phyloP scores from a whole-genome alignment of 495 filamentous ascomycete genomes.

The Tirmania nivea region DNA sequence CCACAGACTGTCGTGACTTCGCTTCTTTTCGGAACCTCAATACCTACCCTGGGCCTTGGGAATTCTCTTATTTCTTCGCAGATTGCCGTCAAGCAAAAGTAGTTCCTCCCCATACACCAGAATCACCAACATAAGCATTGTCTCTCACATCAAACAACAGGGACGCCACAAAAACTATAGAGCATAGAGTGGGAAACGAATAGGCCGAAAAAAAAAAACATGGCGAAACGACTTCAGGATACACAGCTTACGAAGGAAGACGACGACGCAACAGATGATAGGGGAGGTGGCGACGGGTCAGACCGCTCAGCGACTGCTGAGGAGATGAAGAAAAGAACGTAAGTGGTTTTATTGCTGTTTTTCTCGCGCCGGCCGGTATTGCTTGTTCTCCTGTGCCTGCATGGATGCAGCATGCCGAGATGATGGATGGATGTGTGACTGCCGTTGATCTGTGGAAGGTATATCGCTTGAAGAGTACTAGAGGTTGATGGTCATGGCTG shows the following conservation, averaged over 20 bases:
- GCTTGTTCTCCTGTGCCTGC: background rate
- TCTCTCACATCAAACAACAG: no score
- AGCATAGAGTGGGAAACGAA: no score
- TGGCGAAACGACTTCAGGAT: background rate
- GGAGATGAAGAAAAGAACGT: background rate
- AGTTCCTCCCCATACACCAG: no score
- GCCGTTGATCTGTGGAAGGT: no score
- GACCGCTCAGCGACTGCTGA: background rate
- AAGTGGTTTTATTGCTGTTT: background rate
- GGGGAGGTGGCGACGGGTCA: background rate
- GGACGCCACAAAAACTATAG: no score
- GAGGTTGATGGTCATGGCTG: background rate
- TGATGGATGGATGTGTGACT: background rate
- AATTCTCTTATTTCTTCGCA: no score
- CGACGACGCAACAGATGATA: background rate
- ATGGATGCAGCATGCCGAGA: background rate
- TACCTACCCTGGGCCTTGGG: no score
- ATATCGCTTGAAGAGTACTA: background rate
- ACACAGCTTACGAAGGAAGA: background rate
- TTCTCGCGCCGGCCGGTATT: background rate
- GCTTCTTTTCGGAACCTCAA: no score
- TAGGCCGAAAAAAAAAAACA: background rate
- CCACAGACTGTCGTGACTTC: no score
- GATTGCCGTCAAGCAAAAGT: no score
- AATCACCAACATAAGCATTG: no score